Evolutionary conservation across 2,329 filamentous ascomycete genomes (phyloP), one percentile per base, ranked within the genome.

Genomic region (Fusarium nygamai): DNA sequence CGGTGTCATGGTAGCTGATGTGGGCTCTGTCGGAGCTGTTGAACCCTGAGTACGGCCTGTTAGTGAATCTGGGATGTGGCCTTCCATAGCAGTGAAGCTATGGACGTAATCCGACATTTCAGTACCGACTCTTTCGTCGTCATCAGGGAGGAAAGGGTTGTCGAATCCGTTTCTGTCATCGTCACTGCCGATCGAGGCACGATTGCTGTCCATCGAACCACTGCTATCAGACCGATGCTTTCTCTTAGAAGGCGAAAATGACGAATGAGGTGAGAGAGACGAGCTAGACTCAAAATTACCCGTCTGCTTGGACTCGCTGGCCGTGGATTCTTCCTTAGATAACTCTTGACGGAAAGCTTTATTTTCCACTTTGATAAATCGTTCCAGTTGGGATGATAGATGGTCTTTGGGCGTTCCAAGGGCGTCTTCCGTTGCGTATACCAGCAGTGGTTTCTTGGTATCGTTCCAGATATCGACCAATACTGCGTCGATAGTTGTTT

Each of bases 361-460:
- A 71, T 90, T 90, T 58, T 90, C 88, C 43, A 83, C 83, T 44
- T 83, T 84, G 10, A 87, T 82, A 75, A 90, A 90, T 38, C 83
- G 82, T 79, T 87, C 80, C 16, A 83, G 71, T 5, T 78, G 70
- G 20, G 81, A 75, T 47, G 87, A 81, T 22, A 89, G 78, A 17
- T 83, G 80, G n/a, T 43, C 63, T 36, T 46, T 68, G 19, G 77
- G 71, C n/a, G 69, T 66, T 24, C 59, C 33, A 16, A 78, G 41
- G 14, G 77, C 77, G 10, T 71, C 62, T 56, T 89, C 86, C 8
- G 87, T 87, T 29, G 88, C 88, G 74, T 90, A 90, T 9, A 90
- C 80, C 7, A 90, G 76, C 24, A 89, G 75, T 0, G 86, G 84
- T 24, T 81, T 83, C 62, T 85, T 87, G 14, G 84, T 85, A 54